Percentiles rank a stretch among this genome's conserved stretches.
Evolutionary conservation across 169 alveolate genomes (phyloP).

Genomic region (Perkinsus chesapeaki): DNA sequence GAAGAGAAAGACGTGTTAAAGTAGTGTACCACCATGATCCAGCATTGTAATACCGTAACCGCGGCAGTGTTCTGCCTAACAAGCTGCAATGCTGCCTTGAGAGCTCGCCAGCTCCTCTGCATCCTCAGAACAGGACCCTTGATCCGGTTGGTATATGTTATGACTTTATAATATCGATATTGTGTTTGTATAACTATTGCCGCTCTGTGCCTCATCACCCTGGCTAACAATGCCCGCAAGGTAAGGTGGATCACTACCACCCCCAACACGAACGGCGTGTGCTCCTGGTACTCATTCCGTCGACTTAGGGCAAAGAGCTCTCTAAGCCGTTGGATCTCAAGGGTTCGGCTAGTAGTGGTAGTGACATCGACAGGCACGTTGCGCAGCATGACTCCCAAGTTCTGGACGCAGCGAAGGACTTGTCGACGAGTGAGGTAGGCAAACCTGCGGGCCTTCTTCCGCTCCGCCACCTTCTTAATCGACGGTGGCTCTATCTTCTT

Average conservation of each 20-base stretch:
- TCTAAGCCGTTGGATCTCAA: background rate
- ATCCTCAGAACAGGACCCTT: slow-evolving; percentile 1
- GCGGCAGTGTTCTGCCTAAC: background rate
- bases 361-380: background rate
- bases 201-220: slow-evolving; percentile 1
- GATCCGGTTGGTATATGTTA: background rate
- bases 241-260: background rate
- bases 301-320: slow-evolving; percentile 2
- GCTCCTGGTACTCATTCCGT: slow-evolving; percentile 6
- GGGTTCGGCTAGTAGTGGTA: background rate
- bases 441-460: background rate
- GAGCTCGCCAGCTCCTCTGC: slow-evolving; percentile 9
- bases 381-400: background rate
- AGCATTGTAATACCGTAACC: background rate
- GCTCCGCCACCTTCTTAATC: background rate
- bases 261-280: background rate
- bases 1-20: background rate
- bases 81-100: background rate
- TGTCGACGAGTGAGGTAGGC: background rate
- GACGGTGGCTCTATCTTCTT: background rate
- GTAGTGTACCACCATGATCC: background rate
- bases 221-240: background rate
- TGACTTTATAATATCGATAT: slow-evolving; percentile 9
- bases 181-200: background rate
- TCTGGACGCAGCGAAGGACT: background rate